Conservation (phyloP, 805 yeast genomes). For the Candida jianshihensis region DNA sequence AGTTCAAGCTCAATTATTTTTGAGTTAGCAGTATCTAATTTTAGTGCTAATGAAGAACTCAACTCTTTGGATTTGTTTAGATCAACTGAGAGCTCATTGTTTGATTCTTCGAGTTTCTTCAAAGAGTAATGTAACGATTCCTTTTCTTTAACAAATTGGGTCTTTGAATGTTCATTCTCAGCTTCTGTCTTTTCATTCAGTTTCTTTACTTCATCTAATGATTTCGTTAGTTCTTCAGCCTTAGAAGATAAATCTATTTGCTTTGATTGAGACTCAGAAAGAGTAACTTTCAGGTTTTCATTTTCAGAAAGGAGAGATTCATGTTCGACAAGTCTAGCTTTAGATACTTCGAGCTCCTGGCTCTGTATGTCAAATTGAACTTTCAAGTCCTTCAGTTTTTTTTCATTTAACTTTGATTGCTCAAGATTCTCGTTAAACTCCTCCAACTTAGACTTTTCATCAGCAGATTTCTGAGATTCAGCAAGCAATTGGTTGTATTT, state of each 20-base stretch:
- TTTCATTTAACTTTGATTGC: too few relatives aligned
- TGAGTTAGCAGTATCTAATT: not conserved
- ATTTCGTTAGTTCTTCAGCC: not conserved
- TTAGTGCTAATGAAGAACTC: not conserved
- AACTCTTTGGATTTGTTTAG: not conserved
- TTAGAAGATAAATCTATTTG: too few relatives aligned
- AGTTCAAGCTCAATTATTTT: not conserved
- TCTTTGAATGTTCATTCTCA: too few relatives aligned
- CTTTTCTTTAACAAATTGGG: too few relatives aligned
- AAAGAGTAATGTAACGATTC: too few relatives aligned
- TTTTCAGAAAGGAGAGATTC: too few relatives aligned
- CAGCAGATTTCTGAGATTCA: constrained; percentile 7
- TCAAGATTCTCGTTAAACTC: constrained; percentile 1
- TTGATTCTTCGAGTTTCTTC: not conserved
- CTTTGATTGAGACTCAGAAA: too few relatives aligned
- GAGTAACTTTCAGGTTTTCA: too few relatives aligned
- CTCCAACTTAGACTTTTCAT: constrained; percentile 1
- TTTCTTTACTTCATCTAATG: not conserved
- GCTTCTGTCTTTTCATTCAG: not conserved
- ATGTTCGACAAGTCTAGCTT: too few relatives aligned
- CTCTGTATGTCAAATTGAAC: too few relatives aligned
- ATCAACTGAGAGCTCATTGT: not conserved
- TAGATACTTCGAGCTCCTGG: too few relatives aligned
- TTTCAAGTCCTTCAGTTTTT: too few relatives aligned
- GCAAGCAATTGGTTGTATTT: constrained; percentile 9